phyloP scores from a whole-genome alignment of 345 rosid species.

The Toxicodendron radicans region DNA sequence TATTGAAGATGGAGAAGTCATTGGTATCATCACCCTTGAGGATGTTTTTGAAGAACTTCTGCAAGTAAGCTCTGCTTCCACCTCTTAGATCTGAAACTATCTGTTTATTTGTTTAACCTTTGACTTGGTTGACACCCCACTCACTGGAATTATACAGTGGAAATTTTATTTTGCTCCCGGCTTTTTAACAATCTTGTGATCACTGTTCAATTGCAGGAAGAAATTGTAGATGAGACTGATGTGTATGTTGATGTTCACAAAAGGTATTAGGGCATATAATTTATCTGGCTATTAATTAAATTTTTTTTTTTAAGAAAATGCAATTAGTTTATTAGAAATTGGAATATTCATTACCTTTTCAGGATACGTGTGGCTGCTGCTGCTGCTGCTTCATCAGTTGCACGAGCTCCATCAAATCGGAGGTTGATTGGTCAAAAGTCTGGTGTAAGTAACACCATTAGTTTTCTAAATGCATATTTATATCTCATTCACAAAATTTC shows the following conservation, averaged over 20 bases:
- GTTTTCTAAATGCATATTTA: not conserved
- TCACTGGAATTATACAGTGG: not conserved
- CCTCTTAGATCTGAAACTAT: not conserved
- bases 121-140: not conserved
- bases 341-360: constrained; percentile 18
- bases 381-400: constrained; percentile 56
- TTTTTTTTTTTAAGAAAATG: not conserved
- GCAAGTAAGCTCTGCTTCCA: constrained; percentile 47
- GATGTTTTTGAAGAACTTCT: constrained; percentile 90
- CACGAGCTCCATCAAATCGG: constrained; percentile 47
- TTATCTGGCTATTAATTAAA: not conserved
- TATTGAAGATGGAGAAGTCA: constrained; percentile 73
- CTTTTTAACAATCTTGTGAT: constrained; percentile 17
- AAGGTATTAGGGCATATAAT: constrained; percentile 41
- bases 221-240: constrained; percentile 81
- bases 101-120: constrained; percentile 4
- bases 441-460: constrained; percentile 32
- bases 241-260: constrained; percentile 76
- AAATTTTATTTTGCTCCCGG: not conserved
- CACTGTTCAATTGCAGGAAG: constrained; percentile 50
- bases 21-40: constrained; percentile 79
- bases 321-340: not conserved
- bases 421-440: constrained; percentile 37
- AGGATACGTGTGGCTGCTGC: constrained; percentile 80
- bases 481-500: not conserved